Conservation (phyloP, 768 basidiomycete genomes). For the Omphalotus guepiniiformis region DNA sequence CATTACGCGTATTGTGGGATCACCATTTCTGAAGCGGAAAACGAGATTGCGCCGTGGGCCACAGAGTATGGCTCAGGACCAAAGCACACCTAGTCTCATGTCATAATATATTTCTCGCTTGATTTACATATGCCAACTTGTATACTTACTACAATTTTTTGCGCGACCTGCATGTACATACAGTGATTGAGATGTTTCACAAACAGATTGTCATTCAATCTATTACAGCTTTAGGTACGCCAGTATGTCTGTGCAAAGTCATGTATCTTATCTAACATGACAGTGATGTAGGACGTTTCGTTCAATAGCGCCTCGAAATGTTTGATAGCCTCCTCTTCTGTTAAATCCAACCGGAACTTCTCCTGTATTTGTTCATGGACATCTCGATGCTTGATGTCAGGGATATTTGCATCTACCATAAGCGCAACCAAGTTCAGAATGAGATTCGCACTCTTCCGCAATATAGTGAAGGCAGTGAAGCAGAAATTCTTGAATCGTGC, state of each 20-base stretch:
- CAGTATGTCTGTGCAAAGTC: constrained; percentile 80
- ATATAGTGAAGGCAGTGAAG: constrained; percentile 95
- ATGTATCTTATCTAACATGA: constrained; percentile 91
- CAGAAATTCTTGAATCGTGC: constrained; percentile 94
- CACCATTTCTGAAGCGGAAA: background rate
- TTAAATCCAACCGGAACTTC: constrained; percentile 91
- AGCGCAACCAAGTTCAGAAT: constrained; percentile 94
- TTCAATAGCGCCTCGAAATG: constrained; percentile 92
- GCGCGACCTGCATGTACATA: too few relatives aligned
- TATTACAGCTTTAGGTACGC: constrained; percentile 49
- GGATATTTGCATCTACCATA: constrained; percentile 97
- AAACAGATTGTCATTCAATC: too few relatives aligned
- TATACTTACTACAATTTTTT: constrained; percentile 11
- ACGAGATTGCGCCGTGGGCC: background rate
- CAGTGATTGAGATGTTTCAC: too few relatives aligned
- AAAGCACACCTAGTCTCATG: too few relatives aligned
- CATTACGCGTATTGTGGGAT: constrained; percentile 8
- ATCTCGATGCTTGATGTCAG: constrained; percentile 91
- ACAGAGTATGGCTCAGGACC: too few relatives aligned
- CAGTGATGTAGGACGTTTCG: constrained; percentile 92
- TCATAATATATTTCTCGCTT: too few relatives aligned
- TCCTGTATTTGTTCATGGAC: constrained; percentile 91
- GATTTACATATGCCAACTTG: constrained; percentile 7
- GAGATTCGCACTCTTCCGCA: constrained; percentile 95
- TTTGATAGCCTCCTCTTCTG: constrained; percentile 96